phyloP scores from a whole-genome alignment of 441 rosid species.

The Populus hybrid region DNA sequence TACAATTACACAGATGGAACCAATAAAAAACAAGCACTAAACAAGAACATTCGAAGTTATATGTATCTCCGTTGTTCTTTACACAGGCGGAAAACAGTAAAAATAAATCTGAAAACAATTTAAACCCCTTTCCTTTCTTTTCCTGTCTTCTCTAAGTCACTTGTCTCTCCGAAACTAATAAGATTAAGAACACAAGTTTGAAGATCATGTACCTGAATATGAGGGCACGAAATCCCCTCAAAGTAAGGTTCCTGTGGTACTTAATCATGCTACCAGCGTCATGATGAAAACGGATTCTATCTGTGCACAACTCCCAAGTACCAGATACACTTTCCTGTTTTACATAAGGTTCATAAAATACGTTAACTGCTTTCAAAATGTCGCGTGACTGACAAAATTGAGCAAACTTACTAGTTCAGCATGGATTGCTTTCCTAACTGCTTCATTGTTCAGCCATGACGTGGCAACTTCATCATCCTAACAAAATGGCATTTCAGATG shows the following conservation, averaged over 20 bases:
- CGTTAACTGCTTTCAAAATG: constrained; percentile 3
- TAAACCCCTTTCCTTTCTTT: neutral
- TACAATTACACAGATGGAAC: neutral
- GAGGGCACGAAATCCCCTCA: constrained; percentile 65
- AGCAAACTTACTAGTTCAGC: constrained; percentile 48
- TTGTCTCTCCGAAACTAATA: neutral
- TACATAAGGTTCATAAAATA: neutral
- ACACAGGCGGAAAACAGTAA: neutral
- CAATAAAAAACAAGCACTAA: neutral
- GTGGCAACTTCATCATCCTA: constrained; percentile 77
- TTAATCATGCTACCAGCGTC: constrained; percentile 77
- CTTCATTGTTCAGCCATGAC: constrained; percentile 60
- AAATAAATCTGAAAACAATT: too few relatives aligned
- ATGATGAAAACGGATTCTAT: constrained; percentile 30
- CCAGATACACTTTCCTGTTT: constrained; percentile 45
- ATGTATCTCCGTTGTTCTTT: too few relatives aligned
- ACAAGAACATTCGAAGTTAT: neutral
- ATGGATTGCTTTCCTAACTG: constrained; percentile 71
- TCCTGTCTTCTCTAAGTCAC: too few relatives aligned
- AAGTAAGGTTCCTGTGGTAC: constrained; percentile 73
- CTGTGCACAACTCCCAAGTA: constrained; percentile 56
- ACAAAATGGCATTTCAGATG: constrained; percentile 11
- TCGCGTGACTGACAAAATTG: neutral
- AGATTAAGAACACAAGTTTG: neutral
- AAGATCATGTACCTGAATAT: constrained; percentile 57